Evolutionary conservation across 1,284 basidiomycete genomes (phyloP), one percentile per base, ranked within the genome.

Genomic region (Sparassis latifolia): DNA sequence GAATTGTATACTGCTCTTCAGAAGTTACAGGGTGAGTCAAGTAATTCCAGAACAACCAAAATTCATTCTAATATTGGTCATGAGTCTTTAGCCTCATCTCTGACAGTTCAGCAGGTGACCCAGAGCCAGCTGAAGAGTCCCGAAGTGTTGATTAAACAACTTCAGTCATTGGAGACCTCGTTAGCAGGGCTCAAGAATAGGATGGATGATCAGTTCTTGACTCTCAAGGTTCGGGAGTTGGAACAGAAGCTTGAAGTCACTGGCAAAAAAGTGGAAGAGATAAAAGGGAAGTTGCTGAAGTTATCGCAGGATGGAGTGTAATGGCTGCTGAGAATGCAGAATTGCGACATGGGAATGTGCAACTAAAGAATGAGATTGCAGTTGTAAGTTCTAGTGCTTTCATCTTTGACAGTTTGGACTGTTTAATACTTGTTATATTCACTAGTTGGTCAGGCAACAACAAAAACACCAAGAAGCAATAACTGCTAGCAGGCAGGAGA

Each of bases 241-340:
- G 51, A 64, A n/a, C 45, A 44, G 33, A 61, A 55, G 20, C 44
- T 70, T 40, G 55, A 59, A 3, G 50, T 45, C 9, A 63, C 64
- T 2, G 71, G 64, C 10, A 54, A 62, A 2, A 66, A 78, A 12
- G 60, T 79, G 2, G 59, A 55, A n/a, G 66, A 63, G 30, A 45
- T 81, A 10, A 71, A 3, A 48, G 59, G 33, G 71, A 70, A 47
- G 59, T 78, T 6, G 71, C 65, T 3, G 55, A 62, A 10, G 54
- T 79, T 29, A 64, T 73, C n/a, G 53, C 59, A 2, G 58, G 67
- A 33, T 56, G 64, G 5, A 53, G 67, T 32, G 50, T 39, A 5
- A 59, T 66, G 33, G 65, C 68, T 35, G 45, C 55, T 1, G 62
- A 62, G 48, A 64, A 66, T 38, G 55, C 42, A n/a, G 38, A 39